Conservation (phyloP, 352 stramenopile species). For the Globisporangium paroecandrum region DNA sequence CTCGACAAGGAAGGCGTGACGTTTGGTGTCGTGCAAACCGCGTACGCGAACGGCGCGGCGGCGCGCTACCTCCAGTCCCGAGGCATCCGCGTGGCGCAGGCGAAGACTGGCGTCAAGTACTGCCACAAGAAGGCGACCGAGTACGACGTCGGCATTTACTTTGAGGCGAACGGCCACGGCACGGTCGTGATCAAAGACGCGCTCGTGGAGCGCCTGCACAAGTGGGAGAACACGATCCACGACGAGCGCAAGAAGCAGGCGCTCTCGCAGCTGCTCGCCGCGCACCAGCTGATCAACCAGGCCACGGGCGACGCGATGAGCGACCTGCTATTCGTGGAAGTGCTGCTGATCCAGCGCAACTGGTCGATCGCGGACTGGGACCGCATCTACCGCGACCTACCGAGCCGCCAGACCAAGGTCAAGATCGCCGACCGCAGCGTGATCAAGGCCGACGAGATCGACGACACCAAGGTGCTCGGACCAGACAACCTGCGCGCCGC, state of each 20-base stretch:
- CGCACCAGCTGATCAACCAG: conserved; percentile 95
- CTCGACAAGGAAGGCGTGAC: conserved; percentile 76
- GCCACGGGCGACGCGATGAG: conserved; percentile 97
- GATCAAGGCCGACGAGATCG: conserved; percentile 59
- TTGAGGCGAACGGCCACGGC: conserved; percentile 99
- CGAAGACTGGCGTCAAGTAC: conserved; percentile 98
- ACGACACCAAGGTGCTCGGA: conserved; percentile 63
- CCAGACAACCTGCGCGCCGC: conserved; percentile 58
- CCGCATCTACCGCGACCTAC: conserved; percentile 94
- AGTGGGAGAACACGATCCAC: conserved; percentile 68
- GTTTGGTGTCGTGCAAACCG: conserved; percentile 97
- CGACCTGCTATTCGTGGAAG: conserved; percentile 96
- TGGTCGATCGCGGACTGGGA: conserved; percentile 92
- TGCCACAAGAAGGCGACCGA: conserved; percentile 93
- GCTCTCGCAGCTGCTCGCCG: conserved; percentile 76
- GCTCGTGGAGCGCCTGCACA: conserved; percentile 82
- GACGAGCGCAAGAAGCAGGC: conserved; percentile 82
- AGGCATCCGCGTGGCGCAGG: conserved; percentile 77
- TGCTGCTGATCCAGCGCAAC: conserved; percentile 88
- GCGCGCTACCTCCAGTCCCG: conserved; percentile 85
- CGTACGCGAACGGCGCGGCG: conserved; percentile 97
- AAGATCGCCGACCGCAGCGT: conserved; percentile 65
- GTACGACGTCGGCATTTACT: conserved; percentile 99
- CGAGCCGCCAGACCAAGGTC: conserved; percentile 88
- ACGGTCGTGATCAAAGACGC: conserved; percentile 95